Base-by-base conservation (phyloP, 768 basidiomycete species). In the Crassisporium funariophilum region DNA sequence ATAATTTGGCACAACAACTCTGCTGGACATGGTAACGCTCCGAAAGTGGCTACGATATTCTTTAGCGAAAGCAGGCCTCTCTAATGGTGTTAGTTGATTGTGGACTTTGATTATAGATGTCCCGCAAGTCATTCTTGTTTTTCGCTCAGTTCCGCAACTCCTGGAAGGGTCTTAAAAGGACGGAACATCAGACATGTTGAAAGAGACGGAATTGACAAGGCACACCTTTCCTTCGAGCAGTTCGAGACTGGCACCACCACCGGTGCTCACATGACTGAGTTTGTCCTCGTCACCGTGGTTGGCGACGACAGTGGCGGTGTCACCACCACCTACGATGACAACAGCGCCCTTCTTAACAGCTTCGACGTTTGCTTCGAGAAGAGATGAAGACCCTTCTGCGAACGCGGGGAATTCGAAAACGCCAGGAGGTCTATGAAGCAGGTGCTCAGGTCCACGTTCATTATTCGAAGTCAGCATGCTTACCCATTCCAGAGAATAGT, bases 401-500 rank as follows among this genome's bases (percentile, higher is more conserved):
- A 99, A 99, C 15, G 83, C 82, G 29, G 90, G 83, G 77, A 97
- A 95, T 69, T 99, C 95, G 67, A 99, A 99, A 29, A 99, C 95
- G 57, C 95, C 95, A 25, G 95, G 88, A 33, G 97, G 95, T 27
- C 95, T 98, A 42, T 13, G 34, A 34, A 33, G 19, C 15, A 29
- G 27, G 33, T 23, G 33, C 15, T 29, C 22, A 5, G 4, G 15
- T 11, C 23, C 11, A 20, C 10, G 27, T 41, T 13, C 35, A 11
- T 8, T 2, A 29, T 27, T 12, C 1, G 9, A 21, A 16, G 16
- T 13, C 21, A 41, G 1, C 9, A 12, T 27, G 67, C 78, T 62
- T 54, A 87, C 90, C 90, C 90, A 56, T 94, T 94, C 95, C 95
- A 99, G 43, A 99, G 83, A 62, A 98, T 92, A 29, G 95, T 99